These are phyloP conservation scores for Peronospora belbahrii DNA, from an alignment of 352 stramenopile species.

Conservation along the genomic window DNA sequence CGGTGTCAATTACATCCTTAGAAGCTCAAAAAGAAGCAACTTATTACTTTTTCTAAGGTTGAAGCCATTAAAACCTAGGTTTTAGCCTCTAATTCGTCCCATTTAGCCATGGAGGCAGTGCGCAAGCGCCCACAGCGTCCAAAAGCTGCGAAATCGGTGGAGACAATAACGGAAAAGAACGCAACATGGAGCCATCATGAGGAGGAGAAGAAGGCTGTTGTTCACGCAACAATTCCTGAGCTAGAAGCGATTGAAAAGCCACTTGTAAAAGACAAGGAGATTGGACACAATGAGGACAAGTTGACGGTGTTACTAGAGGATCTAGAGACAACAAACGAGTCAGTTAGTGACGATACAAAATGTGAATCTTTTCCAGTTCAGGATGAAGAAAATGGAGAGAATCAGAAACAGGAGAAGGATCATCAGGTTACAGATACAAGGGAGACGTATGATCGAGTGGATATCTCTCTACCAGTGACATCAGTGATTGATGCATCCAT, in stretches of 20 bases:
- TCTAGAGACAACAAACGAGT: background rate
- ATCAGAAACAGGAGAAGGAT: background rate
- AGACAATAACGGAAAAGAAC: constrained; percentile 4
- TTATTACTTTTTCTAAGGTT: constrained; percentile 11
- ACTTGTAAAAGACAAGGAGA: constrained; percentile 28
- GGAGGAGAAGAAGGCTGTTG: constrained; percentile 3
- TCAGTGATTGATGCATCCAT: background rate
- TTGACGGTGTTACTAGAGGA: constrained; percentile 37
- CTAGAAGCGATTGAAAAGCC: constrained; percentile 11
- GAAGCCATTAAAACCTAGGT: constrained; percentile 15
- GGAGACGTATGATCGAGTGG: background rate
- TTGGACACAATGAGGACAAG: constrained; percentile 52
- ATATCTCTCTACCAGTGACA: background rate
- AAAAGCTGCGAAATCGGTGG: constrained; percentile 1
- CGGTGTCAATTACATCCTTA: background rate
- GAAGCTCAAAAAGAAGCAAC: constrained; percentile 7
- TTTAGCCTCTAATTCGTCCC: constrained; percentile 4
- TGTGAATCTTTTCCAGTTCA: no score
- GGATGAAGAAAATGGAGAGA: background rate
- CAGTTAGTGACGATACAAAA: no score
- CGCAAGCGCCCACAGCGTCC: constrained; percentile 11
- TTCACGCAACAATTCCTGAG: constrained; percentile 11
- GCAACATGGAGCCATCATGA: background rate
- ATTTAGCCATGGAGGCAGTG: constrained; percentile 21
- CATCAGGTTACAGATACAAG: background rate